These are phyloP conservation scores for Brassica juncea DNA, from an alignment of 345 rosid species.

Conservation along the genomic window DNA sequence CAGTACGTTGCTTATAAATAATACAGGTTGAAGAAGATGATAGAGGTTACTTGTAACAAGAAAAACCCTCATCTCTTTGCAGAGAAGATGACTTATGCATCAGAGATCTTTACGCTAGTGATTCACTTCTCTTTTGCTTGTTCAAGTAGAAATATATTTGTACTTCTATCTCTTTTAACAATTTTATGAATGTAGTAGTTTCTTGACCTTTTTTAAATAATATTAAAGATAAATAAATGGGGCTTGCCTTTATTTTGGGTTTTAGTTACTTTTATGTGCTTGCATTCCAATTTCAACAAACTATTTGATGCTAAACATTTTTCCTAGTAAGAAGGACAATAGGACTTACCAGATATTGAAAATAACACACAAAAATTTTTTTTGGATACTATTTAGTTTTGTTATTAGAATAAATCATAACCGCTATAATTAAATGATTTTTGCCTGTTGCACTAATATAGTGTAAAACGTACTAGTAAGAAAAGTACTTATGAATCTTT, in stretches of 20 bases:
- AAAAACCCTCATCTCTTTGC: conserved; percentile 11
- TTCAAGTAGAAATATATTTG: conserved; percentile 28
- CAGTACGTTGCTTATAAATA: conserved; percentile 17
- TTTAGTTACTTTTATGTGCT: neutral
- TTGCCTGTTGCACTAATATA: too few relatives aligned
- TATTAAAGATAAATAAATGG: neutral
- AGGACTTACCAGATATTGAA: neutral
- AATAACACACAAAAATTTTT: neutral
- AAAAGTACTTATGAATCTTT: too few relatives aligned
- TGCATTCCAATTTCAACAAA: conserved; percentile 14
- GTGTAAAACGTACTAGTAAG: too few relatives aligned
- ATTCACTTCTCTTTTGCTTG: conserved; percentile 2
- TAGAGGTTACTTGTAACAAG: conserved; percentile 4
- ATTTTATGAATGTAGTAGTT: conserved; percentile 6
- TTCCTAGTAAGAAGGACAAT: neutral
- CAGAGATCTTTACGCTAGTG: conserved; percentile 29
- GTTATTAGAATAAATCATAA: too few relatives aligned
- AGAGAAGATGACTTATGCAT: conserved; percentile 17
- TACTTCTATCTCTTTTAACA: conserved; percentile 12
- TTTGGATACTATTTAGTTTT: neutral
- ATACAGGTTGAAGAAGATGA: neutral
- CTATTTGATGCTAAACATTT: conserved; percentile 13
- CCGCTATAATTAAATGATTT: too few relatives aligned
- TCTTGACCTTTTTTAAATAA: neutral
- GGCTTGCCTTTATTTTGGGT: neutral